Evolutionary conservation across 139 green algal species (phyloP).

Genomic region (Volvox africanus): DNA sequence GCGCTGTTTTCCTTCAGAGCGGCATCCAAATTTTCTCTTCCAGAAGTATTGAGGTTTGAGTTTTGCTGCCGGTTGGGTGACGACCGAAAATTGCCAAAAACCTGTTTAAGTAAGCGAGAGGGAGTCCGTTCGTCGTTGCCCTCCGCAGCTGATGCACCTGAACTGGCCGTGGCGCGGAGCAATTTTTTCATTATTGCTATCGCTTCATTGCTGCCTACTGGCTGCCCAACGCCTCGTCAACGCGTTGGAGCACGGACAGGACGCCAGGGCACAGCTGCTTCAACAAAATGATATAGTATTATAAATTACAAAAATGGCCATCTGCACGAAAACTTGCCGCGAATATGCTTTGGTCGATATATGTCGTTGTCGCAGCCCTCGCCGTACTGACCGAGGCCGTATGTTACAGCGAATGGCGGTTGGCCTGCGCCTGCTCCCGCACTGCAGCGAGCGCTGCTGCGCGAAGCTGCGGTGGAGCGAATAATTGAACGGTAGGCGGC

Average conservation of each 20-base stretch:
- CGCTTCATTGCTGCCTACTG: not conserved
- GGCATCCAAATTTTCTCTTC: not conserved
- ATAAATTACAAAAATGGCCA: no score
- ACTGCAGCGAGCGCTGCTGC: constrained; percentile 15
- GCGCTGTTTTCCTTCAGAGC: not conserved
- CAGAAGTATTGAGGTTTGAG: not conserved
- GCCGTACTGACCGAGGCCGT: not conserved
- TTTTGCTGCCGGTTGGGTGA: not conserved
- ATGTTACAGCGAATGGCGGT: constrained; percentile 3
- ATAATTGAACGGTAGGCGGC: constrained; percentile 13
- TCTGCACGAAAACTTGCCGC: no score
- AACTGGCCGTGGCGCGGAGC: not conserved
- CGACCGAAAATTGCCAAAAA: constrained; percentile 9
- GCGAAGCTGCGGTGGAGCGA: constrained; percentile 37
- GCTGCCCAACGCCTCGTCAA: not conserved
- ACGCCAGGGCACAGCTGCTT: no score
- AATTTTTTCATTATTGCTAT: constrained; percentile 35
- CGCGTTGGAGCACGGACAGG: not conserved
- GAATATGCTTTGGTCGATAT: no score
- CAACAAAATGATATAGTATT: no score
- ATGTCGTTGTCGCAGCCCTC: no score
- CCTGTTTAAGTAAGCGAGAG: constrained; percentile 10
- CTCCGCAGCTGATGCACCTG: not conserved
- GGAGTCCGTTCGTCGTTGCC: not conserved
- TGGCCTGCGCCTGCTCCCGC: constrained; percentile 19